A percentile compares a stretch with the other conserved stretches of the same genome.
These are phyloP conservation scores for Chalciporus pseudorubinellus DNA, from an alignment of 768 basidiomycete genomes.

Conservation along the genomic window DNA sequence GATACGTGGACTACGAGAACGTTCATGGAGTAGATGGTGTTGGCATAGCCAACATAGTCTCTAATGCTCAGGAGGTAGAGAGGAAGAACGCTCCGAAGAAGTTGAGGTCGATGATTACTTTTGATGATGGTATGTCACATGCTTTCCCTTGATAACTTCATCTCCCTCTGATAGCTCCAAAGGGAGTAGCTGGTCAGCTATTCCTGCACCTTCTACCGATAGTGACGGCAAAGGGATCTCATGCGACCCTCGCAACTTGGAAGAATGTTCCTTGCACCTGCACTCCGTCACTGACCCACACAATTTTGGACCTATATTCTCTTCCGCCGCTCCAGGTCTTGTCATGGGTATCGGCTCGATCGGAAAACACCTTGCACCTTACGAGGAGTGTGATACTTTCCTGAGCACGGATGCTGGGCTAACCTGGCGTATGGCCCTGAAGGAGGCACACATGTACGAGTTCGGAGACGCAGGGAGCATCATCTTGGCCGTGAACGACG, in stretches of 20 bases:
- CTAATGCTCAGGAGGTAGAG: conserved; percentile 83
- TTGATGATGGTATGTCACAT: conserved; percentile 68
- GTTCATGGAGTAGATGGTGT: conserved; percentile 86
- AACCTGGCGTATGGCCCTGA: conserved; percentile 75
- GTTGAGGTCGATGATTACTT: conserved; percentile 79
- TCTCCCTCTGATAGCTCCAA: conserved; percentile 3
- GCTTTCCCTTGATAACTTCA: background rate
- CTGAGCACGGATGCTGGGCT: conserved; percentile 87
- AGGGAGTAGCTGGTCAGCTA: conserved; percentile 73
- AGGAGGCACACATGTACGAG: conserved; percentile 88
- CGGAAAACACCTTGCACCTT: conserved; percentile 62
- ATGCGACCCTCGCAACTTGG: conserved; percentile 58
- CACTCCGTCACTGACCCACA: conserved; percentile 91
- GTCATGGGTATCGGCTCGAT: conserved; percentile 97
- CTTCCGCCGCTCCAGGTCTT: conserved; percentile 90
- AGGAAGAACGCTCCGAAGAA: conserved; percentile 64
- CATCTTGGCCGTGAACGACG: conserved; percentile 80
- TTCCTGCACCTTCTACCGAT: conserved; percentile 61
- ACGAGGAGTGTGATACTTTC: conserved; percentile 92
- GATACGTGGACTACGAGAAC: conserved; percentile 92
- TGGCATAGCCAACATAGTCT: conserved; percentile 85
- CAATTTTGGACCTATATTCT: conserved; percentile 93
- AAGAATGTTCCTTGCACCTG: conserved; percentile 80
- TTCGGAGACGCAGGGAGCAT: conserved; percentile 90
- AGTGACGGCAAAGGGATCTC: conserved; percentile 55